Percentiles rank a stretch among this genome's conserved stretches.
Evolutionary conservation across 2,329 filamentous ascomycete genomes (phyloP).

Genomic region (Talaromyces sp.): DNA sequence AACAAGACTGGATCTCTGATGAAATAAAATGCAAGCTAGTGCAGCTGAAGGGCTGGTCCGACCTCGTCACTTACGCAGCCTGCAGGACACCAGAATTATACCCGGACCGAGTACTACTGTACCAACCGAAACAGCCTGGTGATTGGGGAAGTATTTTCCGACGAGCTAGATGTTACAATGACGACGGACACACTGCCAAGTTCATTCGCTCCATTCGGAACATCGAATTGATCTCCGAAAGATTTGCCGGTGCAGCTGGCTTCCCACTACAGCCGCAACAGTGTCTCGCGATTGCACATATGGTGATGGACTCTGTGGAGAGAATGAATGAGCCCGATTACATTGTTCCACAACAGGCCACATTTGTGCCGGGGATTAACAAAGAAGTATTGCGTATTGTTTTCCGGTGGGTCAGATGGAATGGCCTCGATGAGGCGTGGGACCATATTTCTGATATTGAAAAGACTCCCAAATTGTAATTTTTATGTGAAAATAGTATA

Average conservation of each 20-base stretch:
- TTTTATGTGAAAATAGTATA: too few species aligned
- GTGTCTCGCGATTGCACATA: not conserved
- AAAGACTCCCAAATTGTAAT: not conserved
- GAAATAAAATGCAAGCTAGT: constrained; percentile 63
- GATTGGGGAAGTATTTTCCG: constrained; percentile 43
- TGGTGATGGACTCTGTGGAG: not conserved
- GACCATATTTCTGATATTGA: not conserved
- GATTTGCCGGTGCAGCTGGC: constrained; percentile 21
- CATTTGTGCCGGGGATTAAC: not conserved
- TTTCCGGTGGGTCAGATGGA: not conserved
- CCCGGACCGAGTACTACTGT: constrained; percentile 54
- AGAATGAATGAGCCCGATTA: not conserved
- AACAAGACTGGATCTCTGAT: constrained; percentile 54
- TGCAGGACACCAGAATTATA: constrained; percentile 58
- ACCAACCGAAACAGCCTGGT: constrained; percentile 45
- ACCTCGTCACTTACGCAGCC: constrained; percentile 69
- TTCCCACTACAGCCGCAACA: not conserved
- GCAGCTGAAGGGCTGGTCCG: constrained; percentile 74
- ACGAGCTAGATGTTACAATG: constrained; percentile 43
- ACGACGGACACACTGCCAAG: constrained; percentile 81
- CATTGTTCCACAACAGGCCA: not conserved
- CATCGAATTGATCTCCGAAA: constrained; percentile 49
- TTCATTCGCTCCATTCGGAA: constrained; percentile 65
- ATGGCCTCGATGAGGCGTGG: not conserved
- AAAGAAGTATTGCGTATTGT: not conserved